These are phyloP conservation scores for Violaceomyces palustris DNA, from an alignment of 1,284 basidiomycete genomes.

Conservation along the genomic window DNA sequence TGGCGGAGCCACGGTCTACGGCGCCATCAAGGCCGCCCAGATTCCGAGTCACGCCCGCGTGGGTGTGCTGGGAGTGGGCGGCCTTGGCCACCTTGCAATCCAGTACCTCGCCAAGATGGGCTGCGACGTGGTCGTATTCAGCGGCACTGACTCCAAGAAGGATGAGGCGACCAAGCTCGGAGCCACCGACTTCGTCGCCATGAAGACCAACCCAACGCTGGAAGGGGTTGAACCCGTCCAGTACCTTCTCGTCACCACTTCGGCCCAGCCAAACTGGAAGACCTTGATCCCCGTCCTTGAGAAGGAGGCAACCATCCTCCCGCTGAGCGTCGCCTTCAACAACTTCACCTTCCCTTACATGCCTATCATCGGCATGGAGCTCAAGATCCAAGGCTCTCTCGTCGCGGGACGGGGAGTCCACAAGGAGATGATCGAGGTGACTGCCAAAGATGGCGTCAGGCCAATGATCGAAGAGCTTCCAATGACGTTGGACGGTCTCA, in stretches of 20 bases:
- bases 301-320: conserved; percentile 36
- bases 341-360: conserved; percentile 37
- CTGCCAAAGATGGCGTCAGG: conserved; percentile 31
- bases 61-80: conserved; percentile 34
- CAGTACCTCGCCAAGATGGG: conserved; percentile 38
- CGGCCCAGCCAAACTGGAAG: conserved; percentile 44
- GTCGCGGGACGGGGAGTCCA: conserved; percentile 41
- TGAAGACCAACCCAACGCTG: conserved; percentile 39
- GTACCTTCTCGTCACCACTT: conserved; percentile 39
- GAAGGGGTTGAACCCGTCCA: conserved; percentile 42
- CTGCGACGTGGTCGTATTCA: conserved; percentile 37
- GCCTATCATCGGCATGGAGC: conserved; percentile 36
- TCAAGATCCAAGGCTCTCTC: conserved; percentile 36
- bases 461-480: conserved; percentile 46
- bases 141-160: conserved; percentile 31
- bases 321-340: conserved; percentile 31
- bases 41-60: conserved; percentile 20
- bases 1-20: conserved; percentile 36
- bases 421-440: conserved; percentile 41
- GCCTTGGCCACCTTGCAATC: conserved; percentile 34
- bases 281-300: conserved; percentile 37
- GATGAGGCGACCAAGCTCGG: conserved; percentile 38
- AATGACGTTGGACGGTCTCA: conserved; percentile 47
- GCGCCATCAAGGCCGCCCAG: conserved; percentile 25
- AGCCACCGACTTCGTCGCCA: conserved; percentile 39